Base-by-base conservation (phyloP, 495 filamentous ascomycete genomes). In the Melanomma pulvis-pyrius region DNA sequence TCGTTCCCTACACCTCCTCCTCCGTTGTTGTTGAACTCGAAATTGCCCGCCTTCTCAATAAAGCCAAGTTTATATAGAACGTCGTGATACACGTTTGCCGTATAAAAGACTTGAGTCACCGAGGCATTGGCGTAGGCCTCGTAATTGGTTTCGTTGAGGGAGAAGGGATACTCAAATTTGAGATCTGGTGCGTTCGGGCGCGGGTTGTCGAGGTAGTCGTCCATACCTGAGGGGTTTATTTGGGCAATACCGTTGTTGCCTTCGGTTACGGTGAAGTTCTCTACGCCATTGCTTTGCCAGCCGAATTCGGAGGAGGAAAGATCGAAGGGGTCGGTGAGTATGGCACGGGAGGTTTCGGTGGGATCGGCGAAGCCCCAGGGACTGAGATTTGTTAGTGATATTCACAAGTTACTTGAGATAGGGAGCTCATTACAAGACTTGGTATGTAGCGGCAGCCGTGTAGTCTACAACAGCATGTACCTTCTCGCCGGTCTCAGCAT, bases 71-170 rank as follows among this genome's bases (percentile, higher is more conserved):
- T 70, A 56, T 85, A 82, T 0, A 85, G 74, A 7, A 84, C 72
- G 49, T 85, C 83, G 69, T 85, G 83, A 71, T 82, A 84, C 1
- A 65, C 74, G 69, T 83, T 84, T 28, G 75, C 76, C 1, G 81
- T 84, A 67, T 84, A 85, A 74, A 85, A 85, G 15, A 84, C 75
- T 71, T 85, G 83, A 0, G 80, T 75, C 48, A 79, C 69, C 13
- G 81, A 80, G 12, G 81, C 78, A 39, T 79, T 76, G 29, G 70
- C 67, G 62, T 83, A 83, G 12, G 56, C 58, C 7, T 70, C 59
- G 28, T 73, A 74, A 28, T 78, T 70, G 15, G 74, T 66, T 63
- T 74, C 59, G 34, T 71, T 75, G 5, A 68, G 30, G 26, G 68
- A 69, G 74, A 74, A 82, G 13, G 75, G 66, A 64, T 81, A 83